Percentiles rank a stretch among this genome's conserved stretches.
Conservation (phyloP, 768 basidiomycete species). For the Sporobolomyces roseus region DNA sequence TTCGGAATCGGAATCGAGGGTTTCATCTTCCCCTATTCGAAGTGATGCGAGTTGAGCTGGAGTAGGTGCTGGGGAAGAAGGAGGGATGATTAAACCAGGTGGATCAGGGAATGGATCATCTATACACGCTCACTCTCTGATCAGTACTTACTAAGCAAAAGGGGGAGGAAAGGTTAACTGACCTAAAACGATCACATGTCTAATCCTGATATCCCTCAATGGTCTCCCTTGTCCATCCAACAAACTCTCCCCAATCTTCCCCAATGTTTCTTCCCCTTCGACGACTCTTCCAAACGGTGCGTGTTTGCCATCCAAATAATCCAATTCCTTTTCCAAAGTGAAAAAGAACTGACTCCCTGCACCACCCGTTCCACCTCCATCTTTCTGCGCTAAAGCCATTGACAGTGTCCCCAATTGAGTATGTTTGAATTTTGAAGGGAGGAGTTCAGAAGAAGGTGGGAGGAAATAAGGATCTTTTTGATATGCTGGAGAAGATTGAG, state of each 20-base stretch:
- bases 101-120: conserved; percentile 97
- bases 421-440: conserved; percentile 69
- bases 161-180: conserved; percentile 44
- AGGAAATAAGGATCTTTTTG: conserved; percentile 37
- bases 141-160: too few relatives aligned
- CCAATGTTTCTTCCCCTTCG: conserved; percentile 72
- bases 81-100: conserved; percentile 64
- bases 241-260: conserved; percentile 87
- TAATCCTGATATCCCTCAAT: conserved; percentile 86
- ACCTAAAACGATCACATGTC: conserved; percentile 95
- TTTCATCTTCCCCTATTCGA: conserved; percentile 92
- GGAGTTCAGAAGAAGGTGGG: conserved; percentile 13
- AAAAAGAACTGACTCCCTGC: conserved; percentile 97
- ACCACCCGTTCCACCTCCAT: conserved; percentile 49
- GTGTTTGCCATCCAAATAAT: conserved; percentile 91
- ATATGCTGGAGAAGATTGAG: conserved; percentile 57
- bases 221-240: conserved; percentile 83
- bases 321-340: conserved; percentile 81
- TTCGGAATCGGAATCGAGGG: conserved; percentile 53
- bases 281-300: conserved; percentile 94
- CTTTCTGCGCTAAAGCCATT: conserved; percentile 88
- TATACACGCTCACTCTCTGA: conserved; percentile 46
- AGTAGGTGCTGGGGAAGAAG: conserved; percentile 70
- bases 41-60: conserved; percentile 67
- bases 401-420: conserved; percentile 80